phyloP scores from a whole-genome alignment of 305 asterid species.

The Rubia peregrina region DNA sequence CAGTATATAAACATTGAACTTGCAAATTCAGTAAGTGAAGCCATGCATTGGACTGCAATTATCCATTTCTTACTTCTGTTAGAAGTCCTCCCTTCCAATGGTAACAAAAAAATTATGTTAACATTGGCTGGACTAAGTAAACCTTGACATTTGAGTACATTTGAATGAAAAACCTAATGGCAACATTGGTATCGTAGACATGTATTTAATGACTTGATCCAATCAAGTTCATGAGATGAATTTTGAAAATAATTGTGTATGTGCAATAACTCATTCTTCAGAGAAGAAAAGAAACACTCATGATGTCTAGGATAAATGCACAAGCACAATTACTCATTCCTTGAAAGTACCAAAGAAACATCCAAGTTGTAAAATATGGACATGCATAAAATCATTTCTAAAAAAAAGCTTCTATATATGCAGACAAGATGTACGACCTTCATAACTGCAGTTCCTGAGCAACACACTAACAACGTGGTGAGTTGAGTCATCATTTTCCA shows the following conservation, averaged over 20 bases:
- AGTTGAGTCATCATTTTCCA: conserved; percentile 48
- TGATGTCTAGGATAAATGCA: not conserved
- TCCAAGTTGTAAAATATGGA: not conserved
- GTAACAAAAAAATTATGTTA: not conserved
- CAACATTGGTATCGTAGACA: not conserved
- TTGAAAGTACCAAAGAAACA: not conserved
- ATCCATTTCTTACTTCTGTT: not conserved
- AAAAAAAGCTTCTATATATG: not conserved
- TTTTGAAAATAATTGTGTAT: not conserved
- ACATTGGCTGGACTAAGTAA: not conserved
- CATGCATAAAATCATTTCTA: not conserved
- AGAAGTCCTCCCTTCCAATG: not conserved
- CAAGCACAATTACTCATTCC: not conserved
- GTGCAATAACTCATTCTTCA: not conserved
- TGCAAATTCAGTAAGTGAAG: not conserved
- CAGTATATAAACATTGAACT: not conserved
- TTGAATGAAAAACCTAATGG: not conserved
- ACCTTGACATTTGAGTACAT: not conserved
- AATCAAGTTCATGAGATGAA: not conserved
- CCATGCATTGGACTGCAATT: not conserved
- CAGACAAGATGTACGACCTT: conserved; percentile 24
- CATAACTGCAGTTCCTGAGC: conserved; percentile 49
- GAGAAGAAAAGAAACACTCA: not conserved
- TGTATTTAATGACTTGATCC: not conserved
- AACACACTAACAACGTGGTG: conserved; percentile 47